Conservation (phyloP, 768 basidiomycete species). For the Lactifluus echinatus region DNA sequence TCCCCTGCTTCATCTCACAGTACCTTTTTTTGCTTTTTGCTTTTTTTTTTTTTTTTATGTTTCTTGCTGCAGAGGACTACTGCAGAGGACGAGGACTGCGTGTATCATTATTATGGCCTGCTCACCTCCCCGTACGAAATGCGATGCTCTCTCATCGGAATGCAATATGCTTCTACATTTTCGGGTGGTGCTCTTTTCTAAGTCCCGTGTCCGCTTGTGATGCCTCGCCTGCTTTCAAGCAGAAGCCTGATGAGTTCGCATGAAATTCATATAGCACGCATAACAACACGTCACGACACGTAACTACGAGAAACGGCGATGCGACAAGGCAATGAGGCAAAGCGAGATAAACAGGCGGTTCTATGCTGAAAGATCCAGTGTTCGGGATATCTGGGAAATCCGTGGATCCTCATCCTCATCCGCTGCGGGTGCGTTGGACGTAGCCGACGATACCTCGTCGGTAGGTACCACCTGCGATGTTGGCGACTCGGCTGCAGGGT, state of each 20-base stretch:
- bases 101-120: constrained; percentile 19
- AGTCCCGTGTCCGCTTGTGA: not conserved
- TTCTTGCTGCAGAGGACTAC: constrained; percentile 8
- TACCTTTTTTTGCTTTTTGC: not conserved
- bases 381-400: constrained; percentile 18
- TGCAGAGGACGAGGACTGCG: constrained; percentile 15
- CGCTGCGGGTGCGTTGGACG: constrained; percentile 4
- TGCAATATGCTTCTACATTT: too few relatives aligned
- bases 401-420: constrained; percentile 18
- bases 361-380: constrained; percentile 26
- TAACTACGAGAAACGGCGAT: not conserved
- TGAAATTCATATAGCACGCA: not conserved
- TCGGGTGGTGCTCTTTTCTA: too few relatives aligned
- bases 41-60: not conserved
- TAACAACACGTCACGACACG: not conserved
- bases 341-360: not conserved
- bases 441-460: constrained; percentile 3
- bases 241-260: not conserved
- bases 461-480: not conserved
- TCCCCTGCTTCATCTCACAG: constrained; percentile 9
- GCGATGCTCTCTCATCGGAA: not conserved
- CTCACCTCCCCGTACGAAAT: constrained; percentile 12
- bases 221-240: not conserved
- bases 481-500: not conserved
- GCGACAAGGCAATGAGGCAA: not conserved